phyloP scores from a whole-genome alignment of 2,329 filamentous ascomycete genomes.

The Diaporthe sp. region DNA sequence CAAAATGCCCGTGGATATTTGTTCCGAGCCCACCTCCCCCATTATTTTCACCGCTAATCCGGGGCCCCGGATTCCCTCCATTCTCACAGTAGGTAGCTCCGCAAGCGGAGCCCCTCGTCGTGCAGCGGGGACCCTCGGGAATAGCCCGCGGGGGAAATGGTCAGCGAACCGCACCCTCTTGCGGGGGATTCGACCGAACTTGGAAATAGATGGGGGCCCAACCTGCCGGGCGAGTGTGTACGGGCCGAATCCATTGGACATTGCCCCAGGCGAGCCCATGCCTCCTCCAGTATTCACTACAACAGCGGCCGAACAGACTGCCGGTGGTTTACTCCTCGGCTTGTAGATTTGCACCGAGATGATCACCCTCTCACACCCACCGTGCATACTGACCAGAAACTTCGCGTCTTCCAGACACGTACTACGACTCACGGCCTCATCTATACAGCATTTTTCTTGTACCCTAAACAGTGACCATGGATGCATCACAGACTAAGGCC shows the following conservation, averaged over 20 bases:
- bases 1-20: neutral
- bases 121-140: slow-evolving; percentile 23
- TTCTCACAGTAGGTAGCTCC: neutral
- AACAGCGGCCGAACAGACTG: neutral
- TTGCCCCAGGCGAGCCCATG: neutral
- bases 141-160: slow-evolving; percentile 26
- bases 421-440: neutral
- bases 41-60: neutral
- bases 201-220: slow-evolving; percentile 19
- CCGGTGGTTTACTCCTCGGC: slow-evolving; percentile 6
- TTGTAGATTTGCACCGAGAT: neutral
- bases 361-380: neutral
- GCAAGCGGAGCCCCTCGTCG: slow-evolving; percentile 9
- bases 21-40: too few species aligned
- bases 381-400: neutral
- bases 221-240: neutral
- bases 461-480: neutral
- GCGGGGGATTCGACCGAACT: neutral
- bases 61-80: slow-evolving; percentile 23
- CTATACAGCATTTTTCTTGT: neutral
- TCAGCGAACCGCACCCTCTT: neutral
- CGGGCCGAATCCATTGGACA: neutral
- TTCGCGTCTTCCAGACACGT: neutral
- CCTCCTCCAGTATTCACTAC: slow-evolving; percentile 2
- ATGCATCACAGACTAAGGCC: neutral